Evolutionary conservation across 352 stramenopile species (phyloP), one percentile per base, ranked within the genome.

Genomic region (Nothophytophthora sp.): DNA sequence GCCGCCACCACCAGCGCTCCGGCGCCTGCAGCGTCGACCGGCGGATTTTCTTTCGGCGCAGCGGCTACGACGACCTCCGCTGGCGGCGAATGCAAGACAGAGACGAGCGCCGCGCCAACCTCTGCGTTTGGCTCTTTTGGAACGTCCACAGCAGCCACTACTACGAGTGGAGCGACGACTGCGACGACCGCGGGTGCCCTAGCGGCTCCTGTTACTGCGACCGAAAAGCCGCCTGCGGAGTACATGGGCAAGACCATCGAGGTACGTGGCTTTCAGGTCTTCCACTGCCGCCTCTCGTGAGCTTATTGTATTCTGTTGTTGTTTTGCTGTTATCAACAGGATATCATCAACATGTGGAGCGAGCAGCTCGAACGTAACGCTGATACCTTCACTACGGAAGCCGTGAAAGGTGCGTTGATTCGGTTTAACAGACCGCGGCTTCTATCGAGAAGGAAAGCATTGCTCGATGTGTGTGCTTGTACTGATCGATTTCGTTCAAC

Each of bases 261-360:
- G 72, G 76, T 88, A 51, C 19, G 50, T 25, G 5, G 15, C n/a
- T 46, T 42, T 5, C n/a, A 5, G 4, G n/a, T n/a, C n/a, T n/a
- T n/a, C n/a, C n/a, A n/a, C n/a, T n/a, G n/a, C n/a, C n/a, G n/a
- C n/a, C n/a, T n/a, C n/a, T n/a, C 1, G 2, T 15, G 8, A 7
- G 13, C 1, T 8, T 39, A 4, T 39, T 7, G 13, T n/a, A n/a
- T n/a, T 7, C 10, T 51, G 1, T 1, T 32, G n/a, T 9, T 41
- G 19, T 50, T 5, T 18, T 25, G 13, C 5, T 40, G 2, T 50
- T 20, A 43, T n/a, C n/a, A n/a, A 10, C 34, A 88, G 74, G 82
- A 95, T 55, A 93, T 95, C 43, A 95, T 95, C 62, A 95, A 95
- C 55, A 82, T 90, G 66, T 95, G 85, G 85, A 93, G 85, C 35